These are phyloP conservation scores for Biscutella auriculata DNA, from an alignment of 441 rosid genomes.

Conservation along the genomic window DNA sequence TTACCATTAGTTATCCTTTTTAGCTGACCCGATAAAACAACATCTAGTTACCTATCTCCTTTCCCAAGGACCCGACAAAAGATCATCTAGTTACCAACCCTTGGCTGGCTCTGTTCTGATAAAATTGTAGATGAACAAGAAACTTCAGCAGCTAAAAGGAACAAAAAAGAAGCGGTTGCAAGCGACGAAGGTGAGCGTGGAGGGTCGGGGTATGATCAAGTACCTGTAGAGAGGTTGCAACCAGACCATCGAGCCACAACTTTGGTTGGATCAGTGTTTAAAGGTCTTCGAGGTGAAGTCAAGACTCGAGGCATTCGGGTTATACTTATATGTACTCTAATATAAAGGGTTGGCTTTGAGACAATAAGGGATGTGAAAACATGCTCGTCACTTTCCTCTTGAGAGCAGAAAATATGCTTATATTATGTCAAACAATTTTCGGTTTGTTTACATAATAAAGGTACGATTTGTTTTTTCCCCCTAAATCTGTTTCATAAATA, in stretches of 20 bases:
- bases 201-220: conserved; percentile 92
- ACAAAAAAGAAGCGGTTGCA: conserved; percentile 85
- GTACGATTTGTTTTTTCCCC: background rate
- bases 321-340: conserved; percentile 6
- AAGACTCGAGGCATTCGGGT: conserved; percentile 4
- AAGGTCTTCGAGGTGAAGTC: conserved; percentile 14
- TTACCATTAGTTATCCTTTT: background rate
- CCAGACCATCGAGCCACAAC: background rate
- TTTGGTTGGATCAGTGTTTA: conserved; percentile 2
- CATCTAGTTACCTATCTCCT: background rate
- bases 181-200: conserved; percentile 84
- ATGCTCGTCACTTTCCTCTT: background rate
- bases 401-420: background rate
- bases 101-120: background rate
- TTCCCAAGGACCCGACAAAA: background rate
- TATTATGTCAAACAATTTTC: background rate
- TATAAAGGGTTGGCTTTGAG: conserved; percentile 1
- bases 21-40: background rate
- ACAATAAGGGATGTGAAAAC: conserved; percentile 11
- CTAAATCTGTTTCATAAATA: background rate
- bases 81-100: background rate
- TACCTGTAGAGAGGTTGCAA: conserved; percentile 40
- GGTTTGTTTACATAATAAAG: background rate
- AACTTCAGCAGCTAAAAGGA: conserved; percentile 89
- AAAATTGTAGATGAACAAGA: conserved; percentile 72